Conservation (phyloP, 176 grass and related monocot genomes). For the Tillandsia leiboldiana region DNA sequence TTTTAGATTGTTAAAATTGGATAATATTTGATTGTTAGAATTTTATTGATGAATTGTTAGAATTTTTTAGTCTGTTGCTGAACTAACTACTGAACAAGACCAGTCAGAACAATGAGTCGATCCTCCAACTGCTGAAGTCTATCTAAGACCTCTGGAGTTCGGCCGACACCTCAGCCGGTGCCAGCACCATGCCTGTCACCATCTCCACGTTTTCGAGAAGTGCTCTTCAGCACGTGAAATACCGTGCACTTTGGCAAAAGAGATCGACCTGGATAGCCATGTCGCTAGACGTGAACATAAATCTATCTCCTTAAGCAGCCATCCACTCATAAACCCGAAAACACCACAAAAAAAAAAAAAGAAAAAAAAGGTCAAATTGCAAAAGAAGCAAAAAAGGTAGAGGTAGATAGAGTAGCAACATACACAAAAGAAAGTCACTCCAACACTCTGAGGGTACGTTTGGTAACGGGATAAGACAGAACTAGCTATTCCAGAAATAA, state of each 20-base stretch:
- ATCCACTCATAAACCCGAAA: conserved; percentile 83
- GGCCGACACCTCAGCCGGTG: too few species aligned
- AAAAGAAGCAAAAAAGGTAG: neutral
- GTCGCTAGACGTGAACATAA: conserved; percentile 51
- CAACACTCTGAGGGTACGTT: neutral
- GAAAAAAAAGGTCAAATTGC: neutral
- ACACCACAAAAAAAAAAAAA: neutral
- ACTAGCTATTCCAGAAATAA: too few species aligned
- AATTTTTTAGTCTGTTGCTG: too few species aligned
- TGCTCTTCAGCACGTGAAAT: conserved; percentile 57
- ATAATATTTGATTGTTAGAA: too few species aligned
- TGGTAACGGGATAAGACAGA: too few species aligned
- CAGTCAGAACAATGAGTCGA: too few species aligned
- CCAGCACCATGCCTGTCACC: too few species aligned
- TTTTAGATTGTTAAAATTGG: too few species aligned
- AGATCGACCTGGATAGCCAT: conserved; percentile 84
- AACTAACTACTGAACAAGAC: too few species aligned
- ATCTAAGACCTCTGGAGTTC: too few species aligned
- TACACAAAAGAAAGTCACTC: neutral
- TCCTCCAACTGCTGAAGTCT: too few species aligned
- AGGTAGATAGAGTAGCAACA: neutral
- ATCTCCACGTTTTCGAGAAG: conserved; percentile 28
- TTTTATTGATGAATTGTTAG: too few species aligned
- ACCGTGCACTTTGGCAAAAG: conserved; percentile 63
- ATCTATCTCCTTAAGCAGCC: conserved; percentile 45